These are phyloP conservation scores for Colletotrichum scovillei DNA, from an alignment of 2,329 filamentous ascomycete species.

Conservation along the genomic window DNA sequence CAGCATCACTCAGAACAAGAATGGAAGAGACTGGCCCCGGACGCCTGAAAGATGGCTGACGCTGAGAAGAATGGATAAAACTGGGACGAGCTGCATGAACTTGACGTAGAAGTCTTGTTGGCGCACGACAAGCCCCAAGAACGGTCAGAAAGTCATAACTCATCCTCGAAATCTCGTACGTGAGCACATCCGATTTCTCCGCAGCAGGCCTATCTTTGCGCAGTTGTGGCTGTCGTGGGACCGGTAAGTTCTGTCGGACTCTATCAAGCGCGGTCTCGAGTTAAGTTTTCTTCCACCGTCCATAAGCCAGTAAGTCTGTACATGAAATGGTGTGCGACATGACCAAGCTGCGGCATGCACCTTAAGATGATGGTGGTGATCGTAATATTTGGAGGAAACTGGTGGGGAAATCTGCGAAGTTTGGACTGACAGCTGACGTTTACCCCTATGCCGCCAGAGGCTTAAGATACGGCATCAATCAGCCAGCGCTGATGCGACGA, in stretches of 20 bases:
- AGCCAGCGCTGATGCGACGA: neutral
- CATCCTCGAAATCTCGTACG: too few species aligned
- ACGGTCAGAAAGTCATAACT: neutral
- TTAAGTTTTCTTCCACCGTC: neutral
- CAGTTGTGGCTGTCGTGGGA: too few species aligned
- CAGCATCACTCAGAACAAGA: neutral
- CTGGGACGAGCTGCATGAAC: too few species aligned
- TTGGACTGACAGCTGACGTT: neutral
- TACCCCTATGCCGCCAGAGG: neutral
- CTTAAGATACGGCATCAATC: neutral
- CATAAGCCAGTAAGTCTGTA: neutral
- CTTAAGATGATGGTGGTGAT: neutral
- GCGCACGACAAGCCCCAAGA: neutral
- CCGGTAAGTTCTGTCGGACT: too few species aligned
- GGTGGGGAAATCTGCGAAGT: neutral
- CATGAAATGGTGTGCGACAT: neutral
- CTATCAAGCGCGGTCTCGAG: neutral
- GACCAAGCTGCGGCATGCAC: neutral
- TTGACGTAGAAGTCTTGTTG: neutral
- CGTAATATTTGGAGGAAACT: neutral
- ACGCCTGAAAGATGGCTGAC: too few species aligned
- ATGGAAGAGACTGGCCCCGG: neutral
- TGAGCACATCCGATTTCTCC: too few species aligned
- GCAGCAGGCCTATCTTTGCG: neutral
- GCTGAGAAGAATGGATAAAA: too few species aligned